Conservation (phyloP, 2,329 filamentous ascomycete genomes). For the Neonectria neomacrospora region DNA sequence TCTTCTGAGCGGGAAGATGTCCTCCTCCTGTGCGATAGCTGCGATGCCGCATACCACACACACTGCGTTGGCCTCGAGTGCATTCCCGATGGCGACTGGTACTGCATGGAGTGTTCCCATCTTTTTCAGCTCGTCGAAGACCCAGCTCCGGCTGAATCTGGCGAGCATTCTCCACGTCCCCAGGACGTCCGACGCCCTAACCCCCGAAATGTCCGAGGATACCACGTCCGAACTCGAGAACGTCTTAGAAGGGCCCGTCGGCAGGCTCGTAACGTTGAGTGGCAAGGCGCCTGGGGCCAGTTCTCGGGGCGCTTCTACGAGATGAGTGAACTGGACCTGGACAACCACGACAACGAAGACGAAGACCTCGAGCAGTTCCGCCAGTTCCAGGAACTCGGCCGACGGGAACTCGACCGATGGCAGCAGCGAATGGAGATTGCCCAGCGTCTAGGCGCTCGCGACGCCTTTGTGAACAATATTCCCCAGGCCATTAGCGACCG, state of each 20-base stretch:
- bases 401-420: conserved; percentile 77
- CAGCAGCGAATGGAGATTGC: conserved; percentile 86
- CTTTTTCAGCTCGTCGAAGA: conserved; percentile 54
- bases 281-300: conserved; percentile 86
- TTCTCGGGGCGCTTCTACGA: conserved; percentile 73
- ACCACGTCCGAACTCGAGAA: conserved; percentile 65
- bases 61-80: conserved; percentile 87
- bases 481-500: conserved; percentile 69
- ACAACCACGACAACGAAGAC: conserved; percentile 66
- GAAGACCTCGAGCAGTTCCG: conserved; percentile 74
- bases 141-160: conserved; percentile 48
- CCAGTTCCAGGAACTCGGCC: conserved; percentile 64
- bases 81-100: conserved; percentile 85
- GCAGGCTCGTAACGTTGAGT: conserved; percentile 80
- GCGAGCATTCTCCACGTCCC: conserved; percentile 48
- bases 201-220: conserved; percentile 48
- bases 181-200: conserved; percentile 47
- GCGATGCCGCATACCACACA: conserved; percentile 89
- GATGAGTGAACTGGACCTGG: conserved; percentile 56
- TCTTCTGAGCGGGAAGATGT: conserved; percentile 83
- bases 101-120: conserved; percentile 84
- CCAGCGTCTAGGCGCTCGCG: conserved; percentile 78
- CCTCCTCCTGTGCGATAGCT: conserved; percentile 90
- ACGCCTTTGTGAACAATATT: conserved; percentile 74
- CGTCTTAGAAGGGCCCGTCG: conserved; percentile 65